These are phyloP conservation scores for Zygosaccharomyces pseudobailii DNA, from an alignment of 1,139 yeast genomes.

Conservation along the genomic window DNA sequence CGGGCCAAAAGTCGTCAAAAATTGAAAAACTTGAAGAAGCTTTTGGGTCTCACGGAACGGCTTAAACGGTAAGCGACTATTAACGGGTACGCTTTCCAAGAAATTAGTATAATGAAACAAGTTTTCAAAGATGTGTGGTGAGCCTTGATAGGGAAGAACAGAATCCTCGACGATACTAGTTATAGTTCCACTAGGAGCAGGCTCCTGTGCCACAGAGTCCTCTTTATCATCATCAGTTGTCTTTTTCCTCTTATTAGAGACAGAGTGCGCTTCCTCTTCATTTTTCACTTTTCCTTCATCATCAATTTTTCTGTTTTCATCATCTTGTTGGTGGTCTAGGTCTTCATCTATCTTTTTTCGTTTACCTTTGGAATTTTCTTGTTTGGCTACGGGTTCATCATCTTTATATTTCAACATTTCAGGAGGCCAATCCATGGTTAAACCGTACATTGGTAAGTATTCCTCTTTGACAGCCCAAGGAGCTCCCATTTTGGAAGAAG, in stretches of 20 bases:
- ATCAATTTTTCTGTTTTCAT: conserved; percentile 7
- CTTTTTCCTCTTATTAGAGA: conserved; percentile 12
- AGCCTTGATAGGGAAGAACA: conserved; percentile 29
- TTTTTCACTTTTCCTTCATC: conserved; percentile 11
- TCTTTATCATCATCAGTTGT: conserved; percentile 9
- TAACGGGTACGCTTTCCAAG: conserved; percentile 20
- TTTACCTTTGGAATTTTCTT: conserved; percentile 30
- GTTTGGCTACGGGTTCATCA: conserved; percentile 36
- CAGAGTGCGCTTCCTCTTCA: conserved; percentile 10
- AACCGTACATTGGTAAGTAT: conserved; percentile 42
- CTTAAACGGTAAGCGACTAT: neutral
- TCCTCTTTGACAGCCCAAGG: conserved; percentile 94
- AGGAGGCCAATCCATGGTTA: conserved; percentile 34
- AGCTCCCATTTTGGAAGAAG: conserved; percentile 78
- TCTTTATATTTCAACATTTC: conserved; percentile 31
- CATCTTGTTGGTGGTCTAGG: conserved; percentile 4
- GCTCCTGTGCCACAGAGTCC: conserved; percentile 6
- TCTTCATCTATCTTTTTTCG: conserved; percentile 18
- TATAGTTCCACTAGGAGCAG: conserved; percentile 20
- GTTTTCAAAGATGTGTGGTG: conserved; percentile 19
- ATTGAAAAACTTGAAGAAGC: conserved; percentile 30
- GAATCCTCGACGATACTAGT: conserved; percentile 37
- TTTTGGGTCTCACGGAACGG: conserved; percentile 22
- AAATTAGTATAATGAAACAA: conserved; percentile 19
- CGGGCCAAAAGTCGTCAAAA: conserved; percentile 28